A percentile compares a stretch with the other conserved stretches of the same genome.
Conservation (phyloP, 768 basidiomycete genomes). For the Auriscalpium microsporum region DNA sequence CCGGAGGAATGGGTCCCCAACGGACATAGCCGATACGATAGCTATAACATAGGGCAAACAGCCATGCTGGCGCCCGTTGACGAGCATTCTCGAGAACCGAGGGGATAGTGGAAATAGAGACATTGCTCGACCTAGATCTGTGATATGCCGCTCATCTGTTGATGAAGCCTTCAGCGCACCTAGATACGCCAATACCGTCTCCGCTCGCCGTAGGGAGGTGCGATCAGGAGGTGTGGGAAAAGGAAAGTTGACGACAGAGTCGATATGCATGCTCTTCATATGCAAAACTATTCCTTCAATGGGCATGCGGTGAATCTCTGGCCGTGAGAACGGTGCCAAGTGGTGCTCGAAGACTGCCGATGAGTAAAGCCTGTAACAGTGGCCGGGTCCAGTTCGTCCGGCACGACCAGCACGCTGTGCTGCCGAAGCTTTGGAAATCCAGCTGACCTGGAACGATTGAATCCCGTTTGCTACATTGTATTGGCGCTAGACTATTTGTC, state of each 20-base stretch:
- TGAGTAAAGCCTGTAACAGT: conserved; percentile 96
- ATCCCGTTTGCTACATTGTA: conserved; percentile 78
- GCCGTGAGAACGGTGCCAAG: conserved; percentile 78
- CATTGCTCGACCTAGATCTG: conserved; percentile 88
- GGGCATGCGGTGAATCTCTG: conserved; percentile 91
- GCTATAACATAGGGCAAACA: conserved; percentile 89
- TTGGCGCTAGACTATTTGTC: conserved; percentile 45
- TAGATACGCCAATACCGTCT: conserved; percentile 69
- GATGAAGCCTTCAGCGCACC: conserved; percentile 56
- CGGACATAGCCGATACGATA: conserved; percentile 83
- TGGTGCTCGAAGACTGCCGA: conserved; percentile 91
- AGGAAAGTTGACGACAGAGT: conserved; percentile 93
- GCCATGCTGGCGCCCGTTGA: conserved; percentile 76
- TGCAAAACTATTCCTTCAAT: conserved; percentile 95
- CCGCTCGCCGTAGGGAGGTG: conserved; percentile 64
- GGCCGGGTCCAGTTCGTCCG: conserved; percentile 95
- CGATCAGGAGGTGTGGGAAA: conserved; percentile 95
- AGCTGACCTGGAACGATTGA: conserved; percentile 85
- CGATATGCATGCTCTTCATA: conserved; percentile 99
- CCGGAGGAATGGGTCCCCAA: conserved; percentile 92
- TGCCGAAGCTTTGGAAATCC: conserved; percentile 37
- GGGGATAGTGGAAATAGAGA: conserved; percentile 90
- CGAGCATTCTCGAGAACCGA: conserved; percentile 92
- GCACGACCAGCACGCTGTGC: conserved; percentile 89
- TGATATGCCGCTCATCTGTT: conserved; percentile 53